Evolutionary conservation across 2,329 filamentous ascomycete genomes (phyloP).

Genomic region (Neophaeococcomyces aloes): DNA sequence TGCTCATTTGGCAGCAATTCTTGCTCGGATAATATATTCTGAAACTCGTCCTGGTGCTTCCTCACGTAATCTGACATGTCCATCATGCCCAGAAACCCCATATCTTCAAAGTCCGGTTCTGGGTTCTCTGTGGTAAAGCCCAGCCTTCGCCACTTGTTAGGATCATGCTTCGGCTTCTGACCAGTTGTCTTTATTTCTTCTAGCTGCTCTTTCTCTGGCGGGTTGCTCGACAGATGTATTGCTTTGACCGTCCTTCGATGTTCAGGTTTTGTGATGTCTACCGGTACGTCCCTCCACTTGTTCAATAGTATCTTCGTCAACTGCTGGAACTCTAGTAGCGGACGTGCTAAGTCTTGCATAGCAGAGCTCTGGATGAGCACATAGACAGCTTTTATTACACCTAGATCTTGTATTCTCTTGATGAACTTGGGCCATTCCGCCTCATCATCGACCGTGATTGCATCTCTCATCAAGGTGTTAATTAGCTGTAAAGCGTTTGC

Average conservation of each 20-base stretch:
- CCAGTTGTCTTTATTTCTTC: conserved; percentile 23
- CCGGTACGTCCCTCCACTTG: conserved; percentile 76
- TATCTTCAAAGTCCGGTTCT: conserved; percentile 69
- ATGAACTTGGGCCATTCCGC: conserved; percentile 95
- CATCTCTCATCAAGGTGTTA: conserved; percentile 88
- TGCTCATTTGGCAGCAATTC: conserved; percentile 58
- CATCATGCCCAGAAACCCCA: conserved; percentile 93
- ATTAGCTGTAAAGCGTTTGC: conserved; percentile 91
- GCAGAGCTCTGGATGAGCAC: conserved; percentile 89
- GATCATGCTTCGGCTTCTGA: conserved; percentile 56
- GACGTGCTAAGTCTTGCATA: conserved; percentile 79
- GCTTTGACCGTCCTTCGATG: conserved; percentile 79
- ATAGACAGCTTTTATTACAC: conserved; percentile 85
- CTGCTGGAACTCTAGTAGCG: conserved; percentile 84
- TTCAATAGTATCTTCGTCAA: conserved; percentile 77
- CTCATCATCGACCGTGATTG: conserved; percentile 63
- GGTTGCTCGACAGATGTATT: conserved; percentile 70
- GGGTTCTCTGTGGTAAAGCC: conserved; percentile 89
- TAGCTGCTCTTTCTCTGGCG: conserved; percentile 32
- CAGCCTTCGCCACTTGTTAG: conserved; percentile 83
- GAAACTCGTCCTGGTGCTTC: conserved; percentile 84
- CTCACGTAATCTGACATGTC: conserved; percentile 88
- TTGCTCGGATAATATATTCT: conserved; percentile 86
- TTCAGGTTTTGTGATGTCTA: conserved; percentile 78
- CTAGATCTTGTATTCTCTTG: conserved; percentile 82